A percentile compares a stretch with the other conserved stretches of the same genome.
phyloP scores from a whole-genome alignment of 495 filamentous ascomycete species.

The Penicillium cataractarum region DNA sequence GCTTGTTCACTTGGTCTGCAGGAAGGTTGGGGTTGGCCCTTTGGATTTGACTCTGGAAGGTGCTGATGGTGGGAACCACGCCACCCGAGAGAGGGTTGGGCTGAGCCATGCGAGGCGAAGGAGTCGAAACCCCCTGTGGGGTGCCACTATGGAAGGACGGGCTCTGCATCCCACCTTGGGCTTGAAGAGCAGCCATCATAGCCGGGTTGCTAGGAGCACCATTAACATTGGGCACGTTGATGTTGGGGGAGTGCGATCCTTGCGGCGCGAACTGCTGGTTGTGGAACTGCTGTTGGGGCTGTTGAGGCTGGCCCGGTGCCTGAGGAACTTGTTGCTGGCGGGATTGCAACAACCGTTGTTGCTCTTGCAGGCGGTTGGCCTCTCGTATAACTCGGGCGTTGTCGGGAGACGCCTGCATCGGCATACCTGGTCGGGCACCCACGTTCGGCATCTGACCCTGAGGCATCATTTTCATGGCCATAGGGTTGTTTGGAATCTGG shows the following conservation, averaged over 20 bases:
- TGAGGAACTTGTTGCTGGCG: conserved; percentile 56
- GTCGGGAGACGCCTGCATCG: conserved; percentile 57
- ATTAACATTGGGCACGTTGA: conserved; percentile 51
- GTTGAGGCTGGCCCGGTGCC: conserved; percentile 38
- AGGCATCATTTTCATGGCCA: conserved; percentile 70
- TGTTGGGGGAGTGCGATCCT: conserved; percentile 46
- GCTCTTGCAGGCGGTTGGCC: conserved; percentile 65
- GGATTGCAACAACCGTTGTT: conserved; percentile 67
- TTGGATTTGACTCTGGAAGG: conserved; percentile 54
- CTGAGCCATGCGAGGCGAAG: conserved; percentile 56
- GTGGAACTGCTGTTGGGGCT: conserved; percentile 47
- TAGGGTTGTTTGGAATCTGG: conserved; percentile 54
- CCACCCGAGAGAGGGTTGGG: conserved; percentile 56
- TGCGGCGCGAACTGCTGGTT: conserved; percentile 48
- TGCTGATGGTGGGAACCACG: conserved; percentile 58
- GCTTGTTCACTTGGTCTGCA: conserved; percentile 60
- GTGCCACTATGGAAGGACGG: conserved; percentile 51
- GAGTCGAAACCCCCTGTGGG: conserved; percentile 49
- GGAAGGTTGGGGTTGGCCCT: conserved; percentile 58
- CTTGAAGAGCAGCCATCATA: conserved; percentile 57
- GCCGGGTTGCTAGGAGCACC: conserved; percentile 57
- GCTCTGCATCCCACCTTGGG: conserved; percentile 51
- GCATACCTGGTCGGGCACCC: conserved; percentile 62
- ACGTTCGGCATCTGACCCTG: conserved; percentile 69
- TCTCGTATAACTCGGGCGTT: conserved; percentile 59